Evolutionary conservation across 345 rosid species (phyloP), one percentile per base, ranked within the genome.

Genomic region (Eucalyptus guilfoylei): DNA sequence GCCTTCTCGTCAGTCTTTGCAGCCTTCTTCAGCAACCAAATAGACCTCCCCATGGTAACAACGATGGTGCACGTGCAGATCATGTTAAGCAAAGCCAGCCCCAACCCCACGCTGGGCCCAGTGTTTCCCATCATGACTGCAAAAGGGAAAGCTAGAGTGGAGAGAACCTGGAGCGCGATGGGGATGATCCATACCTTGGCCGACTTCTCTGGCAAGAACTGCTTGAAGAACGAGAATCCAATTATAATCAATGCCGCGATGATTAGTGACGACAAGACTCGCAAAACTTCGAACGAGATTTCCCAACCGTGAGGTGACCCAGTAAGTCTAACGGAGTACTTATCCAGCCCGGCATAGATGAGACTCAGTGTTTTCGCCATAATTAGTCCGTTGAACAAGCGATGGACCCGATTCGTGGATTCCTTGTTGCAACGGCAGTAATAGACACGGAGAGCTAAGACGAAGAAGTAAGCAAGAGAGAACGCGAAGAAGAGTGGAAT

Each of bases 391-490:
- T 87, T 97, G 99, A 92, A 95, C 69, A 62, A 62, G 69, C 1
- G 69, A 62, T 62, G 69, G 32, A 62, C 95, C 92, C 97, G 92
- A 21, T 95, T 96, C 11, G 96, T 94, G 4, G 95, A 92, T 32
- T 90, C 49, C 50, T 91, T 91, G 86, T 97, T 96, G 1, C 64
- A 89, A 72, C 86, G 88, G 60, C 96, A 93, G 55, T 83, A 87
- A 88, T 96, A 93, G 90, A 91, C 89, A 99, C 99, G 96, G 88
- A 91, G 88, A 2, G 86, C 95, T 6, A 95, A 87, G 85, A 94
- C 93, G 5, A 88, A 90, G 16, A 94, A 49, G 92, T 97, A 97
- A 47, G 91, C 76, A 37, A 96, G 85, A 30, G 92, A 95, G 91
- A 92, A 96, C 86, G 93, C 44, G 87, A 91, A 90, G 89, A 91